Evolutionary conservation across 192 early-diverging fungal species (phyloP).

Genomic region (Linnemannia hyalina): DNA sequence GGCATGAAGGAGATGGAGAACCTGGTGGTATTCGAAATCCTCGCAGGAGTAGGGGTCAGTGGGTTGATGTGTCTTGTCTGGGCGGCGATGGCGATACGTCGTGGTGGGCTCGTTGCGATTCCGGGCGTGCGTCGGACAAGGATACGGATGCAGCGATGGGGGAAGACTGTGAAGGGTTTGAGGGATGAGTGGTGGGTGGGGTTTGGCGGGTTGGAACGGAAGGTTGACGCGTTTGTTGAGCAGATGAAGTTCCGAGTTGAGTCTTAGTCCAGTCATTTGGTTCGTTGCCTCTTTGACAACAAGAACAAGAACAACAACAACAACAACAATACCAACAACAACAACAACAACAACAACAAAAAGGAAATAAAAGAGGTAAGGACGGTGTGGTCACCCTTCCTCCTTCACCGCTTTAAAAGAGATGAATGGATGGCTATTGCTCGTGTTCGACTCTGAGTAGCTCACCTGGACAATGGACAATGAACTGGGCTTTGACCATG

Average conservation of each 20-base stretch:
- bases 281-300: not conserved
- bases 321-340: no score
- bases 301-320: no score
- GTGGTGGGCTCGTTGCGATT: constrained; percentile 1
- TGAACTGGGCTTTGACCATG: not conserved
- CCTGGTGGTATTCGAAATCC: constrained; percentile 40
- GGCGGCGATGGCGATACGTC: constrained; percentile 28
- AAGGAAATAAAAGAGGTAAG: no score
- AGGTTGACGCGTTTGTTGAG: constrained; percentile 23
- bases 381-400: no score
- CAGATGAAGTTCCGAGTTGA: constrained; percentile 22
- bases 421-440: not conserved
- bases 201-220: not conserved
- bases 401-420: not conserved
- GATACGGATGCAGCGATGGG: constrained; percentile 2
- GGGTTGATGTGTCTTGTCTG: constrained; percentile 29
- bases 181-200: not conserved
- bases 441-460: not conserved
- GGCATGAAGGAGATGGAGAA: constrained; percentile 49
- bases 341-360: no score
- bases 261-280: not conserved
- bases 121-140: not conserved
- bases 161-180: constrained; percentile 5
- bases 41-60: constrained; percentile 32
- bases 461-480: no score